A percentile compares a stretch with the other conserved stretches of the same genome.
phyloP scores from a whole-genome alignment of 306 rosid species.

The Vicia sativa region DNA sequence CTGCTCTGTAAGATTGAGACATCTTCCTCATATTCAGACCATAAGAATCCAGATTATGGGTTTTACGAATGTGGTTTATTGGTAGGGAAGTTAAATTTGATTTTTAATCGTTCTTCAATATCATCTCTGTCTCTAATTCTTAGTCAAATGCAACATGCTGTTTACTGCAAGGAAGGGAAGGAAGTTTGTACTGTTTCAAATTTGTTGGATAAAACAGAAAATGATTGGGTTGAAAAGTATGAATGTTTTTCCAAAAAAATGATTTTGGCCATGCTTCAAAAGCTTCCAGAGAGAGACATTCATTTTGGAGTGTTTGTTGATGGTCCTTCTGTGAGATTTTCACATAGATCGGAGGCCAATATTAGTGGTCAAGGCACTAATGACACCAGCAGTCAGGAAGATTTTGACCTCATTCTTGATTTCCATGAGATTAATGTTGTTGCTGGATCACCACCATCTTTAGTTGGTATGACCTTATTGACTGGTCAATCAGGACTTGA shows the following conservation, averaged over 20 bases:
- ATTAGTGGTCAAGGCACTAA: constrained; percentile 40
- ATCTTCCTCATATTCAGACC: constrained; percentile 52
- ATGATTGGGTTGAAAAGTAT: constrained; percentile 45
- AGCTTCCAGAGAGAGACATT: constrained; percentile 68
- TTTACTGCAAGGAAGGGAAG: constrained; percentile 48
- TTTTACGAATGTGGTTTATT: constrained; percentile 64
- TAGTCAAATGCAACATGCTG: constrained; percentile 58
- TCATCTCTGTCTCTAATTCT: constrained; percentile 60
- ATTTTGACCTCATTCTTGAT: constrained; percentile 59
- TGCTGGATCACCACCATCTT: constrained; percentile 64
- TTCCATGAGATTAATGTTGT: constrained; percentile 61
- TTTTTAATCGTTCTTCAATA: constrained; percentile 62
- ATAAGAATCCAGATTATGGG: constrained; percentile 49
- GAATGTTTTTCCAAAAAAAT: constrained; percentile 48
- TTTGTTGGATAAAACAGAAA: constrained; percentile 44
- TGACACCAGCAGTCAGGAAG: constrained; percentile 42
- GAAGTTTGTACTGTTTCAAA: constrained; percentile 35
- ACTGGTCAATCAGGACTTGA: constrained; percentile 42
- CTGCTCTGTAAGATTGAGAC: constrained; percentile 62
- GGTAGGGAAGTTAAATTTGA: constrained; percentile 76
- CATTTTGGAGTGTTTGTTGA: constrained; percentile 70
- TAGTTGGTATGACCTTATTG: constrained; percentile 47
- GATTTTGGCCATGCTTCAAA: constrained; percentile 54
- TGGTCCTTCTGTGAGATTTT: constrained; percentile 66
- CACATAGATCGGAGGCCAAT: constrained; percentile 49